Base-by-base conservation (phyloP, 495 filamentous ascomycete species). In the Aspergillus kassunensis region DNA sequence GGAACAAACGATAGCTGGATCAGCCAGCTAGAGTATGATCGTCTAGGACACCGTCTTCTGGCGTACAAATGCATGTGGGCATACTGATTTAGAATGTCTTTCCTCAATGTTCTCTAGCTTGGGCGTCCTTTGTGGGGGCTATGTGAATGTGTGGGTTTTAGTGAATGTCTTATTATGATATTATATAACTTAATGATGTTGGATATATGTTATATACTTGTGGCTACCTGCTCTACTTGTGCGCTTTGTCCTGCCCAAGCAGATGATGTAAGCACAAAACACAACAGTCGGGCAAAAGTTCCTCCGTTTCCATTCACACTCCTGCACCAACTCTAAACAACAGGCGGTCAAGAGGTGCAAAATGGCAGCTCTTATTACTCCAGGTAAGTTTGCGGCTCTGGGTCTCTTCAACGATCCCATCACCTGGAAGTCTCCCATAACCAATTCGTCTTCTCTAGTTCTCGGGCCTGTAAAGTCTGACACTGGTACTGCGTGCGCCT, bases 1-100 rank as follows among this genome's bases (percentile, higher is more conserved):
- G 72, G 76, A 24, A 89, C 87, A 9, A 96, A 97, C 68, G 95
- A 98, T 70, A 90, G 85, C 67, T 97, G 93, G 93, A 90, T 97
- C 56, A 85, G 86, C 1, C 77, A 81, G 48, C 72, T 85, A 49
- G 93, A 97, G 71, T 97, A 95, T 70, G 90, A 97, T 66, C 81
- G 89, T 54, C 67, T 96, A 35, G 91, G 93, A 31, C 80, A 80
- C 30, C 80, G 93, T 57, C 69, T 90, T 36, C 68, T 98, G 63
- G 84, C 85, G 24, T 87, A 95, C 63, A 96, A 95, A 77, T 88
- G 88, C 54, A 85, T 95, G 70, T 97, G 90, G 89, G 72, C 79
- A 53, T 88, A 80, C 63, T 85, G 60, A 71, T 52, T 29, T n/a
- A 37, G 13, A 37, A 43, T 24, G 31, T 31, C 56, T 36, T 52